A percentile compares a stretch with the other conserved stretches of the same genome.
Conservation (phyloP, 768 basidiomycete genomes). For the Boletus speciosus region DNA sequence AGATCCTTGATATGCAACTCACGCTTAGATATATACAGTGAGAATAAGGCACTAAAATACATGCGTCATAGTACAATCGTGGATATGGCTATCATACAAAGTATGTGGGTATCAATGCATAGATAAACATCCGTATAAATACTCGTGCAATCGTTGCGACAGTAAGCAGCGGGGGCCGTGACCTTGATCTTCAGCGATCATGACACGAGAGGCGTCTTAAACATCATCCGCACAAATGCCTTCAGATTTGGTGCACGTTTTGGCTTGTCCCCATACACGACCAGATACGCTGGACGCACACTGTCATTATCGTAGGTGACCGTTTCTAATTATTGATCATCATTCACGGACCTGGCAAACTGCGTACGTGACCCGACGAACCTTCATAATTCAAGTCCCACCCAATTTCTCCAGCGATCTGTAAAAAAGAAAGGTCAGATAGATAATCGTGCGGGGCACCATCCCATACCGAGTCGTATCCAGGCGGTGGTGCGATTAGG, state of each 20-base stretch:
- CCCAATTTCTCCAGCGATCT: constrained; percentile 65
- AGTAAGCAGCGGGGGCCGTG: not conserved
- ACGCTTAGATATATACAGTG: not conserved
- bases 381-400: constrained; percentile 60
- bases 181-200: constrained; percentile 3
- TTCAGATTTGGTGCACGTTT: constrained; percentile 19
- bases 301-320: constrained; percentile 67
- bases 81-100: constrained; percentile 16
- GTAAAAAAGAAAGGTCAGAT: not conserved
- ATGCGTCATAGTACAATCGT: constrained; percentile 3
- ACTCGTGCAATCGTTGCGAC: not conserved
- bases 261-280: constrained; percentile 50
- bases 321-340: constrained; percentile 40
- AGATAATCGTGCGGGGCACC: constrained; percentile 3
- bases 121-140: constrained; percentile 11
- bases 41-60: constrained; percentile 7
- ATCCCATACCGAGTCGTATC: constrained; percentile 54
- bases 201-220: constrained; percentile 31
- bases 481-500: constrained; percentile 49
- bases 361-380: constrained; percentile 5
- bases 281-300: constrained; percentile 60
- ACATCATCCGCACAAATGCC: constrained; percentile 26
- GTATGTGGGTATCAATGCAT: constrained; percentile 13
- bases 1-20: not conserved
- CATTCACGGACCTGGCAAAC: not conserved